phyloP scores from a whole-genome alignment of 2,329 filamentous ascomycete species.

The Botrytis sinoallii region DNA sequence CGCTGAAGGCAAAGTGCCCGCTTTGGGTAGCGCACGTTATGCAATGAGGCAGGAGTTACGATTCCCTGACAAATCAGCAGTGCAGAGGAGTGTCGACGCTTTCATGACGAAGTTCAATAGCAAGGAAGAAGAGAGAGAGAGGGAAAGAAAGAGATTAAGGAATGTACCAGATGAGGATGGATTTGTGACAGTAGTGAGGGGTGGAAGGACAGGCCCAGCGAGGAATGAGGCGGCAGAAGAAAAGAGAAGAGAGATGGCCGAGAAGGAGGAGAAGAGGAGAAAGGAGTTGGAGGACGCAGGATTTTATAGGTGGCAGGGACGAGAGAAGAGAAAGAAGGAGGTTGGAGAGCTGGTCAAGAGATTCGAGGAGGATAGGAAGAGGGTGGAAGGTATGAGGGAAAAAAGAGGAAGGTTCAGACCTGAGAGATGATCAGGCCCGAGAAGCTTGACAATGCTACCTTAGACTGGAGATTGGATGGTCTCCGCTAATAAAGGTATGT shows the following conservation, averaged over 20 bases:
- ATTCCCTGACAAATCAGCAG: constrained; percentile 63
- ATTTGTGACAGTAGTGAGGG: constrained; percentile 86
- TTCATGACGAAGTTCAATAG: constrained; percentile 82
- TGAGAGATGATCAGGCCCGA: constrained; percentile 39
- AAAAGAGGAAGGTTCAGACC: constrained; percentile 59
- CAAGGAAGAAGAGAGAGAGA: constrained; percentile 63
- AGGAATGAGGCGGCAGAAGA: constrained; percentile 68
- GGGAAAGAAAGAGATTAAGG: constrained; percentile 61
- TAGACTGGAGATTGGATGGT: not conserved
- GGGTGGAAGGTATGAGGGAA: constrained; percentile 67
- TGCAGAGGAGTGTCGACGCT: constrained; percentile 75
- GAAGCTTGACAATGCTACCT: constrained; percentile 34
- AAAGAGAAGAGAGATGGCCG: constrained; percentile 55
- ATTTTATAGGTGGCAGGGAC: constrained; percentile 81
- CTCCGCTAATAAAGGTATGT: constrained; percentile 23
- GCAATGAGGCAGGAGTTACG: constrained; percentile 64
- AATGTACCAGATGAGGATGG: constrained; percentile 90
- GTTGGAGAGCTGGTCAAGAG: constrained; percentile 65
- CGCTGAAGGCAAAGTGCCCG: constrained; percentile 53
- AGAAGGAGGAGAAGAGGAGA: constrained; percentile 61
- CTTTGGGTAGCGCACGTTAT: constrained; percentile 51
- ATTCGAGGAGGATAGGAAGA: constrained; percentile 75
- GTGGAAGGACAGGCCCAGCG: constrained; percentile 71
- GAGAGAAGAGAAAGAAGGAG: constrained; percentile 74
- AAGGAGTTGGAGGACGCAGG: constrained; percentile 55